Evolutionary conservation across 257 asterid species (phyloP).

Genomic region (Solanum corneliomulleri): DNA sequence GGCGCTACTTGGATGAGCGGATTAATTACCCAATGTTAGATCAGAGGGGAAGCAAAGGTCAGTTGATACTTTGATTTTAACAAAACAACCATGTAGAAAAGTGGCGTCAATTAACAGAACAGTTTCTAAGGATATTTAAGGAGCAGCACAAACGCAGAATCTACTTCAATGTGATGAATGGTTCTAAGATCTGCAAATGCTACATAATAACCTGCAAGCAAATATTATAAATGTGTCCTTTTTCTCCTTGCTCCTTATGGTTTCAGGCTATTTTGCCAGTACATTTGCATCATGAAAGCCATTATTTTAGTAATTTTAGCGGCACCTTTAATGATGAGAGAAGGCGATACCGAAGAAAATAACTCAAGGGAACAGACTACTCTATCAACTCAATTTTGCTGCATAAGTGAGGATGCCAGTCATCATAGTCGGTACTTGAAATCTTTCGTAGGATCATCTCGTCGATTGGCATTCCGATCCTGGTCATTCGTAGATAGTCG

Average conservation of each 20-base stretch:
- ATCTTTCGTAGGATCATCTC: neutral
- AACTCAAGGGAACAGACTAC: neutral
- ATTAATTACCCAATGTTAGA: slow-evolving; percentile 45
- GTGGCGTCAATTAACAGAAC: neutral
- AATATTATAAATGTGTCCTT: neutral
- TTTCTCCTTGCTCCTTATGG: neutral
- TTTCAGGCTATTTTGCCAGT: neutral
- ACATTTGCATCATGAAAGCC: neutral
- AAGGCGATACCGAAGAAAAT: neutral
- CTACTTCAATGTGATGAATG: neutral
- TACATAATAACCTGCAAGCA: neutral
- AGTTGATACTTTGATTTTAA: slow-evolving; percentile 25
- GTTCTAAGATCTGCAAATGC: neutral
- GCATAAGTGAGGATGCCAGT: neutral
- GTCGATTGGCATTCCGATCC: neutral
- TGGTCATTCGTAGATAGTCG: neutral
- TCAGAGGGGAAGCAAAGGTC: slow-evolving; percentile 38
- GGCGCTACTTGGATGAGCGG: slow-evolving; percentile 47
- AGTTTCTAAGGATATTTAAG: neutral
- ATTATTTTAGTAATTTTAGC: neutral
- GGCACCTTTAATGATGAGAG: neutral
- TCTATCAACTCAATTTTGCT: neutral
- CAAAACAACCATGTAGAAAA: slow-evolving; percentile 4
- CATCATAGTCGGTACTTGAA: neutral
- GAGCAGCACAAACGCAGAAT: neutral